Percentiles rank a stretch among this genome's conserved stretches.
These are phyloP conservation scores for Zelopaecilomyces penicillatus DNA, from an alignment of 2,329 filamentous ascomycete species.

Conservation along the genomic window DNA sequence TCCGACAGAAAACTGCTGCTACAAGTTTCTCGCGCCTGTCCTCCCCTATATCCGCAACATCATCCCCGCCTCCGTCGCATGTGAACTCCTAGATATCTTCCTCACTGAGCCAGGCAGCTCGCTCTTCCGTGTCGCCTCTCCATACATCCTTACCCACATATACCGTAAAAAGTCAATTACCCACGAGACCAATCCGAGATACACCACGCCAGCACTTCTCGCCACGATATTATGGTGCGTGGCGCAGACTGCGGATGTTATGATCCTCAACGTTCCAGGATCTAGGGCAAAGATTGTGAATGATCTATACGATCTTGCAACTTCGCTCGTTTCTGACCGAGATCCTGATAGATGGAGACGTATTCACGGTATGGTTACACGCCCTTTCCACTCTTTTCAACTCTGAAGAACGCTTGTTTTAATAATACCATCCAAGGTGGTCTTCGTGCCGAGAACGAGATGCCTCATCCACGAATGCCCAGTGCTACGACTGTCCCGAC, in stretches of 20 bases:
- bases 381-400: not conserved
- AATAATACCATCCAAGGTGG: constrained; percentile 16
- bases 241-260: constrained; percentile 38
- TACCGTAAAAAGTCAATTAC: constrained; percentile 37
- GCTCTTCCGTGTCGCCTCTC: constrained; percentile 35
- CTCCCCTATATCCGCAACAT: constrained; percentile 30
- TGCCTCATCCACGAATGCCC: constrained; percentile 16
- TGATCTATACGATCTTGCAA: constrained; percentile 28
- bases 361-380: constrained; percentile 20
- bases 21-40: constrained; percentile 32
- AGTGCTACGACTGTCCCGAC: constrained; percentile 17
- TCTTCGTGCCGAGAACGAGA: constrained; percentile 24
- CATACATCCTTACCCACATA: constrained; percentile 38
- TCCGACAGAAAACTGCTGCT: constrained; percentile 26
- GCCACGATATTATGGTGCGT: constrained; percentile 40
- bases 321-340: constrained; percentile 23
- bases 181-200: constrained; percentile 30
- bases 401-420: not conserved
- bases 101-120: constrained; percentile 36
- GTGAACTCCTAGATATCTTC: constrained; percentile 39
- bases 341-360: constrained; percentile 30
- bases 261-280: constrained; percentile 31
- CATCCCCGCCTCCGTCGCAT: constrained; percentile 32
- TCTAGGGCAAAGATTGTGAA: constrained; percentile 31
- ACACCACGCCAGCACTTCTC: constrained; percentile 35